These are phyloP conservation scores for Leccinum subrobustum DNA, from an alignment of 1,284 basidiomycete species.

Conservation along the genomic window DNA sequence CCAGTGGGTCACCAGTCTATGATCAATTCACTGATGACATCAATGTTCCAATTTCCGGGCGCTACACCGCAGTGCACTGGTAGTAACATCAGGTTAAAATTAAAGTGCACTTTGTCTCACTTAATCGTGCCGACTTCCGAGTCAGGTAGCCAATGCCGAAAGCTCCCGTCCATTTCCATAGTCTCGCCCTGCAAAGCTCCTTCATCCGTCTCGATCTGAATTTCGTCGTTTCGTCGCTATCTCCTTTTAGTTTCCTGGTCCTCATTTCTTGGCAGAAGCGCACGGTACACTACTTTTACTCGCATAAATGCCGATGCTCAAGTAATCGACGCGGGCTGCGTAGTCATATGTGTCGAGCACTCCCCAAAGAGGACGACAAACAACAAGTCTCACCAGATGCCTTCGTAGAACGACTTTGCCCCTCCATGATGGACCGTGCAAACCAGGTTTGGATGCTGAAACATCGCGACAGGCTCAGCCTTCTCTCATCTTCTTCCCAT, in stretches of 20 bases:
- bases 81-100: neutral
- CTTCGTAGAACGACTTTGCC: slow-evolving; percentile 16
- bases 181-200: neutral
- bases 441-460: slow-evolving; percentile 8
- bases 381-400: slow-evolving; percentile 7
- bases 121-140: neutral
- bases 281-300: neutral
- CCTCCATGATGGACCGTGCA: slow-evolving; percentile 14
- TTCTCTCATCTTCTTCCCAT: slow-evolving; percentile 5
- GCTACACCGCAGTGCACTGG: neutral
- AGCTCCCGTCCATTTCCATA: neutral
- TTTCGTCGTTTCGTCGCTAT: neutral
- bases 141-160: neutral
- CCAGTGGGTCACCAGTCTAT: neutral
- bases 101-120: neutral
- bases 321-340: slow-evolving; percentile 3
- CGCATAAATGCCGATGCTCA: slow-evolving; percentile 7
- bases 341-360: slow-evolving; percentile 16
- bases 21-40: neutral
- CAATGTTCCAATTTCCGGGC: neutral
- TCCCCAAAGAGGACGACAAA: neutral
- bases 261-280: slow-evolving; percentile 2
- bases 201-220: neutral
- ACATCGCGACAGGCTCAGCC: slow-evolving; percentile 2
- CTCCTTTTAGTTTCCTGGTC: neutral